A percentile compares a stretch with the other conserved stretches of the same genome.
Conservation (phyloP, 441 rosid genomes). For the Jatropha podagrica region DNA sequence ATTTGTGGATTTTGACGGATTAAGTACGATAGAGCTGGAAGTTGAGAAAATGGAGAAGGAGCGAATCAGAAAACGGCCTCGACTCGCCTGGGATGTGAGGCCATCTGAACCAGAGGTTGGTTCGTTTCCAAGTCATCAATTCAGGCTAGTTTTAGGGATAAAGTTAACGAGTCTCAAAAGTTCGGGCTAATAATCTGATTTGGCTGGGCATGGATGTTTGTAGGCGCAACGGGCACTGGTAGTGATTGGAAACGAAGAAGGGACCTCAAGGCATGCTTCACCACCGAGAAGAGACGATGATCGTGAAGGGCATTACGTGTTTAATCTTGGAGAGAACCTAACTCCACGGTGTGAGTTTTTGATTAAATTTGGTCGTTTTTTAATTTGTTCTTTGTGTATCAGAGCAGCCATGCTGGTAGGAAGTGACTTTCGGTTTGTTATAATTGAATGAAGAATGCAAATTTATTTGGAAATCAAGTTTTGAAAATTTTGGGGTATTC, state of each 20-base stretch:
- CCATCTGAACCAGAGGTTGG: slow-evolving; percentile 63
- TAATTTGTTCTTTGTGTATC: background rate
- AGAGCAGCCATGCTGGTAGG: background rate
- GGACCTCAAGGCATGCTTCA: slow-evolving; percentile 38
- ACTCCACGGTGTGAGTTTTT: slow-evolving; percentile 70
- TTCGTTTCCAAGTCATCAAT: slow-evolving; percentile 7
- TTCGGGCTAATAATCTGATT: slow-evolving; percentile 4
- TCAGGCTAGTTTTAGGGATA: slow-evolving; percentile 24
- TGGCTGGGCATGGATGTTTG: slow-evolving; percentile 28
- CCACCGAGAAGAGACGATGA: slow-evolving; percentile 80
- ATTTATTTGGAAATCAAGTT: background rate
- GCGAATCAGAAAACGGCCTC: slow-evolving; percentile 67
- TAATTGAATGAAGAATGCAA: background rate
- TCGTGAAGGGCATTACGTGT: slow-evolving; percentile 81
- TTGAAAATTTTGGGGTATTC: background rate
- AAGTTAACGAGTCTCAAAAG: background rate
- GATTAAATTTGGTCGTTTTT: background rate
- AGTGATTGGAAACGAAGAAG: slow-evolving; percentile 27
- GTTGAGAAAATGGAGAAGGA: slow-evolving; percentile 51
- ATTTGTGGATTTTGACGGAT: background rate
- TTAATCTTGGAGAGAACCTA: slow-evolving; percentile 72
- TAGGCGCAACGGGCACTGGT: slow-evolving; percentile 43
- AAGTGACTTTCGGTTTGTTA: background rate
- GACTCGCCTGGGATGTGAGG: slow-evolving; percentile 75
- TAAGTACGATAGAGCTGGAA: slow-evolving; percentile 27